Evolutionary conservation across 192 early-diverging fungal species (phyloP).

Genomic region (Chytriomyces confervae): DNA sequence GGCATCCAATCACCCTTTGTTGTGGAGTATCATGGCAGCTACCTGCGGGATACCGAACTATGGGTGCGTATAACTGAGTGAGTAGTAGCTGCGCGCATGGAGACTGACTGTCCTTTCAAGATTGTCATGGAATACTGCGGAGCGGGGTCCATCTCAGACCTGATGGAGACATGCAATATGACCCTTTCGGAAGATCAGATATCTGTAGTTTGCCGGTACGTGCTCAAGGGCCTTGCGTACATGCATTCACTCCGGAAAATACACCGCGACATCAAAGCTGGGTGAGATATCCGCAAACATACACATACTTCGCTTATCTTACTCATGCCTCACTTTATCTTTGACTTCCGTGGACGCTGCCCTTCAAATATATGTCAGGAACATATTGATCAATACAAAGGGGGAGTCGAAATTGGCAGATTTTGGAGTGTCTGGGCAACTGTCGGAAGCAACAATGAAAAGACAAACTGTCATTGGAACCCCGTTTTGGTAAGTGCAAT

Average conservation of each 20-base stretch:
- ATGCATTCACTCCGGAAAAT: constrained; percentile 65
- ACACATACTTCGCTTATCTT: background rate
- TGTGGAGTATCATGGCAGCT: constrained; percentile 61
- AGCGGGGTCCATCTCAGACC: constrained; percentile 61
- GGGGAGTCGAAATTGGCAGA: constrained; percentile 67
- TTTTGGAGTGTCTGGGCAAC: constrained; percentile 69
- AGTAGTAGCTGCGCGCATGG: background rate
- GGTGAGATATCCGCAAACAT: constrained; percentile 34
- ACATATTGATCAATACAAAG: constrained; percentile 57
- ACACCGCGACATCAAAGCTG: constrained; percentile 71
- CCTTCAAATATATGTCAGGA: constrained; percentile 39
- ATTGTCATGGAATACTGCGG: constrained; percentile 72
- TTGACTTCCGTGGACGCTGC: constrained; percentile 1
- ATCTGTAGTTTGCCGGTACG: constrained; percentile 53
- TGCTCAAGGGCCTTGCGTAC: constrained; percentile 60
- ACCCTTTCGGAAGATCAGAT: constrained; percentile 62
- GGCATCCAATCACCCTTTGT: constrained; percentile 51
- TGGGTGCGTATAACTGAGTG: constrained; percentile 48
- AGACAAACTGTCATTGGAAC: constrained; percentile 68
- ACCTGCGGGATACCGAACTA: constrained; percentile 51
- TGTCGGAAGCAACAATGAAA: constrained; percentile 58
- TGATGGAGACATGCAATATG: constrained; percentile 54
- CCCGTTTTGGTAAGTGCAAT: constrained; percentile 61
- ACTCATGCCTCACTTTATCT: constrained; percentile 2
- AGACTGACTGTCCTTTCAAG: constrained; percentile 33